Percentiles rank a stretch among this genome's conserved stretches.
Conservation (phyloP, 2,329 filamentous ascomycete species). For the Aureobasidium sp. region DNA sequence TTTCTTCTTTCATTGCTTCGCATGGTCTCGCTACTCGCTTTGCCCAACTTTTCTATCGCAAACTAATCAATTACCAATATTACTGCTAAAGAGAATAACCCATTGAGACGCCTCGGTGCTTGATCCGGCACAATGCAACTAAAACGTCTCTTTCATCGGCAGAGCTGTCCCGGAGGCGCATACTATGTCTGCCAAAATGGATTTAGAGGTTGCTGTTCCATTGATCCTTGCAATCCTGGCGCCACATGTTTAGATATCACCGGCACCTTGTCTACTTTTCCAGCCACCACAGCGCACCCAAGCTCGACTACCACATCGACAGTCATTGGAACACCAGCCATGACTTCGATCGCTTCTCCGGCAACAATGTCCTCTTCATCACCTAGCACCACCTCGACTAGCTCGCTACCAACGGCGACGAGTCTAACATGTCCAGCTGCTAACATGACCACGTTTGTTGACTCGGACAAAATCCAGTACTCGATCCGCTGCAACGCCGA, state of each 20-base stretch:
- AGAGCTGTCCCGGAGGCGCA: slow-evolving; percentile 20
- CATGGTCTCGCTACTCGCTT: not conserved
- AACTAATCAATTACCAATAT: not conserved
- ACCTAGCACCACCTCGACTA: not conserved
- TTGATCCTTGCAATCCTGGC: slow-evolving; percentile 22
- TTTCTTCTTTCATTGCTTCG: not conserved
- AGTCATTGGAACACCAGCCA: not conserved
- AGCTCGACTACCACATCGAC: not conserved
- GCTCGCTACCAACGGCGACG: slow-evolving; percentile 9
- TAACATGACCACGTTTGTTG: slow-evolving; percentile 22
- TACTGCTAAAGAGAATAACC: not conserved
- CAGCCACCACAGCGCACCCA: not conserved
- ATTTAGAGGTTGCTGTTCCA: slow-evolving; percentile 25
- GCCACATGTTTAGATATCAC: slow-evolving; percentile 19
- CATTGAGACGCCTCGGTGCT: not conserved
- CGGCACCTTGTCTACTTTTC: not conserved
- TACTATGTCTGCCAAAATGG: slow-evolving; percentile 23
- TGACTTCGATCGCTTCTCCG: not conserved
- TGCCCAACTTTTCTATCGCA: not conserved
- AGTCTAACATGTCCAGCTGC: slow-evolving; percentile 23
- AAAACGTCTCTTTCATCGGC: slow-evolving; percentile 11
- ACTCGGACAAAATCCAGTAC: slow-evolving; percentile 23
- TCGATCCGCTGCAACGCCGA: slow-evolving; percentile 25
- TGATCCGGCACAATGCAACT: slow-evolving; percentile 5
- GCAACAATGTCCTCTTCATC: not conserved